Evolutionary conservation across 2,329 filamentous ascomycete genomes (phyloP).

Genomic region (Fusarium scirpi): DNA sequence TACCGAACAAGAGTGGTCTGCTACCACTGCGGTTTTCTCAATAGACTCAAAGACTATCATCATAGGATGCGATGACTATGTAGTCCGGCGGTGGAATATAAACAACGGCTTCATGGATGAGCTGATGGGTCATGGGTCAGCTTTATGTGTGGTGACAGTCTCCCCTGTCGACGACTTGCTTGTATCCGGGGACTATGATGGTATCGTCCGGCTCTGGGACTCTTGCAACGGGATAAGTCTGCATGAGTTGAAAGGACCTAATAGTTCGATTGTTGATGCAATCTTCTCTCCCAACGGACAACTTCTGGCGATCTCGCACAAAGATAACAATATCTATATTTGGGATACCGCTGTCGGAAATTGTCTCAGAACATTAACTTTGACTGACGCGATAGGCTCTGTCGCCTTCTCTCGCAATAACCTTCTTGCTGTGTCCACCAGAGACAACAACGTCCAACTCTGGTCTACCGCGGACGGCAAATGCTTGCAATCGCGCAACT

Average conservation of each 20-base stretch:
- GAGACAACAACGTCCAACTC: neutral
- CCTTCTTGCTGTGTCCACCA: neutral
- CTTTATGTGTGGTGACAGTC: neutral
- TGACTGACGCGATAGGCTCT: neutral
- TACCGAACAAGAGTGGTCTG: neutral
- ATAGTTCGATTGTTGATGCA: rapidly evolving
- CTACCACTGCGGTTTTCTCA: neutral
- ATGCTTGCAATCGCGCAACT: neutral
- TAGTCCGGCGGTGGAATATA: neutral
- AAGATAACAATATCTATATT: neutral
- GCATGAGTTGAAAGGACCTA: neutral
- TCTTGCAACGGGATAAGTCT: neutral
- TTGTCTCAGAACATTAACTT: neutral
- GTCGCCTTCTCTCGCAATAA: neutral
- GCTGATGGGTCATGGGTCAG: neutral
- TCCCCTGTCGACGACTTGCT: neutral
- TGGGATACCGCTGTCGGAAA: neutral
- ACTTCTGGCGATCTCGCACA: neutral
- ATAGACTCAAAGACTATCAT: neutral
- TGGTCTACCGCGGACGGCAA: neutral
- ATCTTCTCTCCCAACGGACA: neutral
- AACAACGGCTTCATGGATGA: neutral
- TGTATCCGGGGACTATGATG: neutral
- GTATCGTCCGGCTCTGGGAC: neutral
- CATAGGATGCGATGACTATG: neutral